A percentile compares a stretch with the other conserved stretches of the same genome.
These are phyloP conservation scores for Yamadazyma taylorii DNA, from an alignment of 1,139 yeast species.

Conservation along the genomic window DNA sequence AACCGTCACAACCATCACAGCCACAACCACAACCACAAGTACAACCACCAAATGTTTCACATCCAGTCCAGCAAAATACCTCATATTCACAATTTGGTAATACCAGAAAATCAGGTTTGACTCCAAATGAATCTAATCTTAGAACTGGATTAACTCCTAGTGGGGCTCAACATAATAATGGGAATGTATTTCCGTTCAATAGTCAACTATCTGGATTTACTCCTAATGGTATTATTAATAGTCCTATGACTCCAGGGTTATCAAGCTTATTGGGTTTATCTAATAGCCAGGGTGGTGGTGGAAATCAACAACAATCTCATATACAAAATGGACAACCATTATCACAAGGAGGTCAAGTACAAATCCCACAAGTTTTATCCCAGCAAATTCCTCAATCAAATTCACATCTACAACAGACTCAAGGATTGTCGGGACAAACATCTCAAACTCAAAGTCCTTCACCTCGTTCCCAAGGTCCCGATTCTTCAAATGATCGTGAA, in stretches of 20 bases:
- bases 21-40: slow-evolving; percentile 3
- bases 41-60: no score
- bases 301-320: no score
- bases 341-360: no score
- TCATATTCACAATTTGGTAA: slow-evolving; percentile 27
- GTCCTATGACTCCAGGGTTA: slow-evolving; percentile 51
- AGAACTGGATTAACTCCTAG: slow-evolving; percentile 66
- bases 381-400: slow-evolving; percentile 33
- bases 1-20: slow-evolving; percentile 1
- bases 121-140: slow-evolving; percentile 68
- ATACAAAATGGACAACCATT: slow-evolving; percentile 18
- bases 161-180: slow-evolving; percentile 20
- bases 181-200: slow-evolving; percentile 31
- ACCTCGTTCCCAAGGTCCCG: background rate
- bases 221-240: slow-evolving; percentile 41
- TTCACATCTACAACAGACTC: background rate
- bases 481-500: background rate
- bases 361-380: slow-evolving; percentile 13
- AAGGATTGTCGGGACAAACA: background rate
- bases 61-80: slow-evolving; percentile 10
- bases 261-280: slow-evolving; percentile 39
- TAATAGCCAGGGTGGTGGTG: slow-evolving; percentile 1
- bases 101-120: slow-evolving; percentile 55
- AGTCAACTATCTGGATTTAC: slow-evolving; percentile 36
- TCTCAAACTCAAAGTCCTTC: slow-evolving; percentile 1